Base-by-base conservation (phyloP, 2,329 filamentous ascomycete genomes). In the Fusarium marasasianum region DNA sequence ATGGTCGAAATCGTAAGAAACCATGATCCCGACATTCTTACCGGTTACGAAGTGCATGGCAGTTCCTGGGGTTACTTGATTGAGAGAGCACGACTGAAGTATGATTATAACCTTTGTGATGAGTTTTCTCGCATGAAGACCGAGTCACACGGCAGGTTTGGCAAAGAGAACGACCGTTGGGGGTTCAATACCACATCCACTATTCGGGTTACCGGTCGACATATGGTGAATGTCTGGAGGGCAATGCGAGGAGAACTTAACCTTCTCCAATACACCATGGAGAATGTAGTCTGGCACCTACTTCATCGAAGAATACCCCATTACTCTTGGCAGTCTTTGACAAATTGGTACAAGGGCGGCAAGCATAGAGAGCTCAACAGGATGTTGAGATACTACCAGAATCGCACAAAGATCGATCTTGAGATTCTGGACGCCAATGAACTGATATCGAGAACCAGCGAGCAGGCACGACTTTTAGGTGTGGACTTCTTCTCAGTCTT, bases 401-500 rank as follows among this genome's bases (percentile, higher is more conserved):
- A 87, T 6, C 89, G 95, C 24, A 92, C 94, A 1, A 91, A 92
- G 77, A 87, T 98, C 57, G 92, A 98, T 76, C 86, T 98, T n/a
- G 93, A 97, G 72, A 96, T 99, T 24, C 86, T 99, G 2, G 95
- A 98, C 71, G 89, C 92, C 14, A 98, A 98, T 74, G 96, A 98
- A 79, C 86, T 98, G 29, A 91, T 98, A 43, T 86, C 95, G 4
- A 89, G 96, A 61, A 98, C 95, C 1, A 97, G 95, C 77, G 96
- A 99, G 81, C 96, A 99, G 82, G 96, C 96, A 14, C 91, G 96
- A 17, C 86, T 99, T 17, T 87, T 99, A 7, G 96, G 96, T 0
- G 93, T 98, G 2, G 96, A 99, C 82, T 99, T 99, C 84, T 98
- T 96, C 81, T 97, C 95, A 0, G 96, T 99, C 62, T 96, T 98